Evolutionary conservation across 345 rosid species (phyloP), one percentile per base, ranked within the genome.

Genomic region (Corymbia maculata): DNA sequence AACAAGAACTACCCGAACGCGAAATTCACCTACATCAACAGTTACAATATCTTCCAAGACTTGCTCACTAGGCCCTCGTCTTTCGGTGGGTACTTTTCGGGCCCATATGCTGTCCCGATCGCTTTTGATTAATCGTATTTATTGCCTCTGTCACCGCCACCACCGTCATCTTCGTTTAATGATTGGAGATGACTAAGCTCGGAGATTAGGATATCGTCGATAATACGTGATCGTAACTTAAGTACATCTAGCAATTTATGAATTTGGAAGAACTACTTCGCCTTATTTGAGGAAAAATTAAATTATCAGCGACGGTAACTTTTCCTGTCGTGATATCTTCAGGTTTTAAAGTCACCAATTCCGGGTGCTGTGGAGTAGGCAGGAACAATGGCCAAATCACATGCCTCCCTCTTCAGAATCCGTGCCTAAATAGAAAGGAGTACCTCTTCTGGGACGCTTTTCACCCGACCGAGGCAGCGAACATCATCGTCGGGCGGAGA

Each of bases 321-420:
- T 7, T 30, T 52, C 28, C 50, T 88, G 5, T 36, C 36, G 28
- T 1, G 3, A 52, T 87, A 26, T 86, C 85, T 84, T 66, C 93
- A 95, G 96, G 96, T 51, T 93, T 95, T 50, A 90, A 59, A 61
- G 95, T 94, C 6, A 93, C 95, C 5, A 93, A 94, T 86, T 90
- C 92, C 0, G 98, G 97, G 14, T 96, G 98, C 85, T 96, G 97
- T 32, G 98, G 98, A 12, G 94, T 94, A 0, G 98, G 98, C 51
- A 93, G 96, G 86, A 96, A 96, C 90, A 95, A 93, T 9, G 98
- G 98, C 50, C 98, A 96, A 88, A 92, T 95, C 64, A 95, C 96
- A n/a, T 96, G 98, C 88, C 90, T 96, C 87, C 98, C 98, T 7
- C 47, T 52, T 44, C 95, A 93, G 87, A 91, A 88, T 30, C 97